These are phyloP conservation scores for Beauveria scarabaeidicola DNA, from an alignment of 2,329 filamentous ascomycete species.

Conservation along the genomic window DNA sequence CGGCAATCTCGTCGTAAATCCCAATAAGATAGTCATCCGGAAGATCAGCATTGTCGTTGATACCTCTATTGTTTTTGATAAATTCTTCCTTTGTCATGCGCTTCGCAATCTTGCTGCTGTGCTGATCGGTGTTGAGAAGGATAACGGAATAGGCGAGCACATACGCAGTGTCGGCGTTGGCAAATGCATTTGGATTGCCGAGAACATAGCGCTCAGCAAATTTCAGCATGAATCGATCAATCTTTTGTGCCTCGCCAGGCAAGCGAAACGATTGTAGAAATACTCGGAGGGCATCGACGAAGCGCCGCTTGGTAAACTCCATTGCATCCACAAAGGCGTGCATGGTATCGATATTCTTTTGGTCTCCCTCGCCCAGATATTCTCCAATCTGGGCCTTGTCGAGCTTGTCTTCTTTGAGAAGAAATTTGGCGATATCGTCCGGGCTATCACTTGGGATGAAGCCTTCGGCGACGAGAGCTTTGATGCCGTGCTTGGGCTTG, in stretches of 20 bases:
- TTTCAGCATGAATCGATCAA: constrained; percentile 98
- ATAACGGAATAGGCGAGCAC: constrained; percentile 95
- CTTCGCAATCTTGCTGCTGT: constrained; percentile 74
- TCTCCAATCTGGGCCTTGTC: constrained; percentile 92
- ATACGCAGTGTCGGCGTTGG: constrained; percentile 96
- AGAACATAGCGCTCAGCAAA: constrained; percentile 94
- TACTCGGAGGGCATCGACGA: constrained; percentile 82
- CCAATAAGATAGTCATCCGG: constrained; percentile 82
- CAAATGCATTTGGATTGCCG: constrained; percentile 93
- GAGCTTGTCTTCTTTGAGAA: constrained; percentile 71
- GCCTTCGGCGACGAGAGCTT: constrained; percentile 70
- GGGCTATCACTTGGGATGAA: constrained; percentile 77
- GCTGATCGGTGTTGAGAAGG: constrained; percentile 89
- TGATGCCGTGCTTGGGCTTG: constrained; percentile 92
- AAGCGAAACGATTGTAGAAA: constrained; percentile 93
- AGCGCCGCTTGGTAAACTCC: constrained; percentile 86
- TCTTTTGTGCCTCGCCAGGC: constrained; percentile 95
- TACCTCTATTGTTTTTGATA: constrained; percentile 97
- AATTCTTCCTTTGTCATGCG: constrained; percentile 97
- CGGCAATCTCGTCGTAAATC: constrained; percentile 87
- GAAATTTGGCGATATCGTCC: constrained; percentile 74
- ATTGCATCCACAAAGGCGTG: constrained; percentile 94
- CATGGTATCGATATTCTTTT: constrained; percentile 94
- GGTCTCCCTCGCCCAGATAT: constrained; percentile 86
- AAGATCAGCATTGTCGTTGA: constrained; percentile 91